Evolutionary conservation across 345 rosid genomes (phyloP), one percentile per base, ranked within the genome.

Genomic region (Erucastrum elatum): DNA sequence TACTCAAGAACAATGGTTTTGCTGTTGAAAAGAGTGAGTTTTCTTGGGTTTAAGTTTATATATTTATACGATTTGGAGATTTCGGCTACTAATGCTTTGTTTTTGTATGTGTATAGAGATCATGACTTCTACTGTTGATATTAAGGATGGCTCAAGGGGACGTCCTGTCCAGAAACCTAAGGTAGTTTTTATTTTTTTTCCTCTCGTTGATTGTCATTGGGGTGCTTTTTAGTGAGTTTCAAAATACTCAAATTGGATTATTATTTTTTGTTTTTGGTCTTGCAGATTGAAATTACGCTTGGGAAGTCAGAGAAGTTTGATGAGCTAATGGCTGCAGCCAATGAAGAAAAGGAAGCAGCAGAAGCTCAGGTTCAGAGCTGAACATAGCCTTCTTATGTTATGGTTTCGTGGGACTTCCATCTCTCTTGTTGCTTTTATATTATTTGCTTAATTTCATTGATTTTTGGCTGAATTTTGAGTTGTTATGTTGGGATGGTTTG

Each of bases 231-330:
- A 31, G 29, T 41, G 46, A 6, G 4, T 5, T 2, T 13, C 53
- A 46, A 46, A 34, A 21, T 21, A 21, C 21, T 25, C 33, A 25
- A 25, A 3, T 66, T 4, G 37, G 69, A 37, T 4, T 5, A 1
- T n/a, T 9, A 34, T 51, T 55, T 41, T 1, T 53, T n/a, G n/a
- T n/a, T n/a, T n/a, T 44, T 27, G 70, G 37, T 56, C 15, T 70
- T 61, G 74, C 79, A 93, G 97, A 90, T 91, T 55, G 98, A 91
- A 80, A 93, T 93, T 46, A 41, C 88, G 71, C 86, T 91, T 71
- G 91, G 84, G 56, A 93, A 91, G 87, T 85, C 91, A 6, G 91
- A 88, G 39, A 93, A 91, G 84, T 91, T 93, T 41, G 98, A 93
- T 64, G 97, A 93, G 4, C 59, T 53, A 15, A 53, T 53, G 59